Evolutionary conservation across 805 yeast genomes (phyloP).

Genomic region (Wickerhamomyces mucosus): DNA sequence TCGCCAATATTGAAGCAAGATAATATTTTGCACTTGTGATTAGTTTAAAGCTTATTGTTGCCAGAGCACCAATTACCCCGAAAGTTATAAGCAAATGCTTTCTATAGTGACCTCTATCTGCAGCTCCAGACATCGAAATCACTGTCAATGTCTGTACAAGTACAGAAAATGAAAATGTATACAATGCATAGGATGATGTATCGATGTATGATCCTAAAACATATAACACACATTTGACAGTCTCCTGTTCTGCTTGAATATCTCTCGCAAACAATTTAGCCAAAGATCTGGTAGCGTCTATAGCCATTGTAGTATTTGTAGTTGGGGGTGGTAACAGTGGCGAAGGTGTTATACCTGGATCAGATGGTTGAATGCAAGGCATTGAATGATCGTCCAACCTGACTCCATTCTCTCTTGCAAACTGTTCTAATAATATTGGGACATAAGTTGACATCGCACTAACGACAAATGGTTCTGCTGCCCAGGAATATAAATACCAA

Average conservation of each 20-base stretch:
- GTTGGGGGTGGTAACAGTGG: constrained; percentile 25
- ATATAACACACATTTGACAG: constrained; percentile 36
- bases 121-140: constrained; percentile 63
- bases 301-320: not conserved
- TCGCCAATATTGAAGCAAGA: constrained; percentile 45
- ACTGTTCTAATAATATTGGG: constrained; percentile 60
- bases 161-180: constrained; percentile 66
- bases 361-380: constrained; percentile 36
- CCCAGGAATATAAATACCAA: constrained; percentile 65
- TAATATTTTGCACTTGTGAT: constrained; percentile 34
- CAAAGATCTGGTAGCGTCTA: not conserved
- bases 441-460: constrained; percentile 74
- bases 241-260: no score
- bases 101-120: constrained; percentile 54
- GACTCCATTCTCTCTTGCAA: constrained; percentile 69
- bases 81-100: constrained; percentile 45
- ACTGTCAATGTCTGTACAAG: constrained; percentile 63
- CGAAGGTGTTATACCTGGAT: constrained; percentile 17
- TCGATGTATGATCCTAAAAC: constrained; percentile 43
- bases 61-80: constrained; percentile 48
- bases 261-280: constrained; percentile 2
- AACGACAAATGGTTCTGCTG: constrained; percentile 74
- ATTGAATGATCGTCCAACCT: constrained; percentile 43
- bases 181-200: constrained; percentile 64
- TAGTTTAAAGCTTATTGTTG: constrained; percentile 37